Conservation (phyloP, 345 rosid genomes). For the Dimocarpus longan region DNA sequence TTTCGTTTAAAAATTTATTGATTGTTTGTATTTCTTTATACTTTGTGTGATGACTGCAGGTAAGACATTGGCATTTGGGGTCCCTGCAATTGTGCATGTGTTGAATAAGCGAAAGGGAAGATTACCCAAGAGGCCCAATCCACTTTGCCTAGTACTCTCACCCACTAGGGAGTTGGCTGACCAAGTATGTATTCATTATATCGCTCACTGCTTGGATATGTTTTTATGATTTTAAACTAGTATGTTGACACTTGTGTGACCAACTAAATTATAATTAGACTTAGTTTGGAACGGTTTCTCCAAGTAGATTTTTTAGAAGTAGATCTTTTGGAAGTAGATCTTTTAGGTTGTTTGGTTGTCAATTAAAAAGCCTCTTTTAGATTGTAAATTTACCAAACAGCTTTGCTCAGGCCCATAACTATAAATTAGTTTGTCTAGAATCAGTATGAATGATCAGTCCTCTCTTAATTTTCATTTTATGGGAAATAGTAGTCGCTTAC, state of each 20-base stretch:
- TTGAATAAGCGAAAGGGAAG: slow-evolving; percentile 67
- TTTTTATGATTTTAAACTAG: not conserved
- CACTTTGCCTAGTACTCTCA: slow-evolving; percentile 90
- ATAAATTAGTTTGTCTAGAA: not conserved
- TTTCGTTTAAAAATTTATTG: not conserved
- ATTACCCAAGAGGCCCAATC: slow-evolving; percentile 51
- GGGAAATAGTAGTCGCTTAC: not conserved
- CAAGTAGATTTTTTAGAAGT: too few relatives aligned
- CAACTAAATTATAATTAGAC: not conserved
- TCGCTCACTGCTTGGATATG: not conserved
- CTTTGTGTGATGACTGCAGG: slow-evolving; percentile 37
- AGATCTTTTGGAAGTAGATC: too few relatives aligned
- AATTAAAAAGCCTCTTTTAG: too few relatives aligned
- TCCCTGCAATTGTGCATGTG: slow-evolving; percentile 88
- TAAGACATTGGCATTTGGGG: slow-evolving; percentile 89
- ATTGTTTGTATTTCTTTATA: not conserved
- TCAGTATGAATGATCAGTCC: not conserved
- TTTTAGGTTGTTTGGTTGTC: too few relatives aligned
- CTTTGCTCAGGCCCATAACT: not conserved
- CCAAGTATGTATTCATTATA: slow-evolving; percentile 49
- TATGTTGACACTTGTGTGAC: not conserved
- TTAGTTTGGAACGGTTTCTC: too few relatives aligned
- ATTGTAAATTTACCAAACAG: too few relatives aligned
- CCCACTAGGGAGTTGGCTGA: slow-evolving; percentile 97
- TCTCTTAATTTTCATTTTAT: not conserved